Conservation (phyloP, 163 green algal species). For the Coccomyxa subellipsoidea region DNA sequence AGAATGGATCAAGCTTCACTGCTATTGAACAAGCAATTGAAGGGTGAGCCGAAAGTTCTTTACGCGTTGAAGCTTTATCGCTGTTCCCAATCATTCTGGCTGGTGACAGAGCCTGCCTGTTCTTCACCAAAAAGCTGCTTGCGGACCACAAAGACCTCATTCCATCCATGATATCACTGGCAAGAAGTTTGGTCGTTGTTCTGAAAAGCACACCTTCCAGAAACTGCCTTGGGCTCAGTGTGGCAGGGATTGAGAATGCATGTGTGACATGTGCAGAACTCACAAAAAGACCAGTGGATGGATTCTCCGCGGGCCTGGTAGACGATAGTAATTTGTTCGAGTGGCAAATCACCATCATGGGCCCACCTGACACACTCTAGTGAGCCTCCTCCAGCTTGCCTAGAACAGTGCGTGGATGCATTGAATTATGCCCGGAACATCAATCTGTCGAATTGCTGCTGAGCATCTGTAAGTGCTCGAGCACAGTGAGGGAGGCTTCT, state of each 20-base stretch:
- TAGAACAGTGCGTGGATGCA: background rate
- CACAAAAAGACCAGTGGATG: constrained; percentile 94
- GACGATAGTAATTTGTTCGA: constrained; percentile 98
- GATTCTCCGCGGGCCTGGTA: constrained; percentile 97
- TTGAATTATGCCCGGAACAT: background rate
- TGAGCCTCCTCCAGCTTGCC: constrained; percentile 42
- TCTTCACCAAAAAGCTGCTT: no score
- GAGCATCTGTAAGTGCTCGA: background rate
- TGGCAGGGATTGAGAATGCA: background rate
- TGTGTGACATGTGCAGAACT: constrained; percentile 78
- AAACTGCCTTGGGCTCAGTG: constrained; percentile 4
- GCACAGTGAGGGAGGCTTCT: constrained; percentile 96
- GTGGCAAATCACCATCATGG: constrained; percentile 98
- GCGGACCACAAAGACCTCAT: no score
- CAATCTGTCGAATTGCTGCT: background rate
- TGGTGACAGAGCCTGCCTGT: background rate
- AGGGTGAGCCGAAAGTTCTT: constrained; percentile 47
- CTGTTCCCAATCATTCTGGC: background rate
- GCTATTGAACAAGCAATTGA: constrained; percentile 77
- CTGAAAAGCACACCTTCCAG: background rate
- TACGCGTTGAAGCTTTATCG: background rate
- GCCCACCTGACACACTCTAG: constrained; percentile 97
- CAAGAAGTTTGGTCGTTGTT: no score
- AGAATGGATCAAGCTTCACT: constrained; percentile 69
- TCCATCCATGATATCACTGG: no score